Percentiles rank a stretch among this genome's conserved stretches.
These are phyloP conservation scores for Tetrapisispora taiwanensis DNA, from an alignment of 805 yeast species.

Conservation along the genomic window DNA sequence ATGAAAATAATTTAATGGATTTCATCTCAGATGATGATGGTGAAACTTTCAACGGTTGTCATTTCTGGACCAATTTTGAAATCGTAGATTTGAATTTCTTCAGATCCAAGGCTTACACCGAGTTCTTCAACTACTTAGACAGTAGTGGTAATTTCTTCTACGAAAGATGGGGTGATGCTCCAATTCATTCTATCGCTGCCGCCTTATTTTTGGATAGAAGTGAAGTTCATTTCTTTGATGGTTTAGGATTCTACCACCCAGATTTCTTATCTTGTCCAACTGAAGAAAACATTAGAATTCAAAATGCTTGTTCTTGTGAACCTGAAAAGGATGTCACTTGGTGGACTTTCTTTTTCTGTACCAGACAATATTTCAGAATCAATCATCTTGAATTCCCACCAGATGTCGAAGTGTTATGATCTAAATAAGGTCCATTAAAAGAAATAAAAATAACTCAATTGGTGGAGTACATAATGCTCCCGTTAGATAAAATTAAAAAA, in stretches of 20 bases:
- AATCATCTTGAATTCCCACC: constrained; percentile 9
- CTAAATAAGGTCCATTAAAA: background rate
- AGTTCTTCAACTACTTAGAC: constrained; percentile 56
- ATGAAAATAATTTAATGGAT: constrained; percentile 42
- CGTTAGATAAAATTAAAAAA: too few species aligned
- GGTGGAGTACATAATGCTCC: too few species aligned
- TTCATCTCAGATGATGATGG: constrained; percentile 59
- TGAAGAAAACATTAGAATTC: constrained; percentile 39
- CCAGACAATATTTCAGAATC: constrained; percentile 43
- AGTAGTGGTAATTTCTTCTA: constrained; percentile 67
- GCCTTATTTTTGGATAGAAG: constrained; percentile 45
- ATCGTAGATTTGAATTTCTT: constrained; percentile 62
- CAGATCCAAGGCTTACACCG: constrained; percentile 46
- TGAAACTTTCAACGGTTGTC: constrained; percentile 60
- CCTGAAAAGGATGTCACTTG: constrained; percentile 56
- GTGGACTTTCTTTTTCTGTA: constrained; percentile 59
- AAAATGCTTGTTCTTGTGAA: constrained; percentile 56
- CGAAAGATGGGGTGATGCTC: constrained; percentile 93
- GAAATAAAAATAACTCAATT: too few species aligned
- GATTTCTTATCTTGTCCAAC: constrained; percentile 61
- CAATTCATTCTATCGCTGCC: constrained; percentile 71
- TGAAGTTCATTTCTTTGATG: constrained; percentile 61
- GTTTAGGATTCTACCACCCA: constrained; percentile 64
- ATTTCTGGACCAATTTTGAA: constrained; percentile 77
- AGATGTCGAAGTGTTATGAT: constrained; percentile 3